A percentile compares a stretch with the other conserved stretches of the same genome.
Conservation (phyloP, 1,139 yeast species). For the Candida dubliniensis region DNA sequence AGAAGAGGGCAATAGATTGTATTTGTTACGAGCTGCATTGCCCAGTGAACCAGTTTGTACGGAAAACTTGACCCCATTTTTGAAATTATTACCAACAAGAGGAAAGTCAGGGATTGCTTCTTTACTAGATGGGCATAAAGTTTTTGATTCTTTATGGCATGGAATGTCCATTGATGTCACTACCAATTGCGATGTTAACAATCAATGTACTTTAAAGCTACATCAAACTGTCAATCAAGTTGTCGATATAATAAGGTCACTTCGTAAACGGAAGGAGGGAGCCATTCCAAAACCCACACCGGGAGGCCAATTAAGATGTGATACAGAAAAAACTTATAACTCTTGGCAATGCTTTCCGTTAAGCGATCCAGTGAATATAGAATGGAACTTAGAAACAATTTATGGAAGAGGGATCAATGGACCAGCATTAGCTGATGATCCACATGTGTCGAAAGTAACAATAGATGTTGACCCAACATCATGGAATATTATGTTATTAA, state of each 20-base stretch:
- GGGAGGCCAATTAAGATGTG: slow-evolving; percentile 72
- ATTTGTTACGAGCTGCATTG: slow-evolving; percentile 75
- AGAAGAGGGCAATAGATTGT: slow-evolving; percentile 40
- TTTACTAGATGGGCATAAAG: slow-evolving; percentile 86
- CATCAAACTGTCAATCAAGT: slow-evolving; percentile 74
- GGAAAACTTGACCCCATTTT: slow-evolving; percentile 91
- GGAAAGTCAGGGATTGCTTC: slow-evolving; percentile 90
- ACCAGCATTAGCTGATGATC: slow-evolving; percentile 51
- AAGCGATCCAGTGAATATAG: slow-evolving; percentile 51
- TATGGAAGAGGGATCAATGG: slow-evolving; percentile 73
- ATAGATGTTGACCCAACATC: slow-evolving; percentile 41
- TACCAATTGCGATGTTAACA: slow-evolving; percentile 47
- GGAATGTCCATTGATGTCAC: slow-evolving; percentile 83
- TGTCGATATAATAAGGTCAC: slow-evolving; percentile 66
- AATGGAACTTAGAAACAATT: slow-evolving; percentile 60
- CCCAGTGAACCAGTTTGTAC: slow-evolving; percentile 98
- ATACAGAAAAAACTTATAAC: slow-evolving; percentile 55
- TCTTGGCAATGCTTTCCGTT: slow-evolving; percentile 78
- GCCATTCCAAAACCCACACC: slow-evolving; percentile 82
- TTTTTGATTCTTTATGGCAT: slow-evolving; percentile 96
- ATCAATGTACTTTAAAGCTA: slow-evolving; percentile 56
- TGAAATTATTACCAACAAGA: slow-evolving; percentile 86
- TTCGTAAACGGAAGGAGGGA: slow-evolving; percentile 55
- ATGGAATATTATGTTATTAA: slow-evolving; percentile 46
- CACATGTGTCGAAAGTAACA: slow-evolving; percentile 40